Evolutionary conservation across 1,284 basidiomycete genomes (phyloP), one percentile per base, ranked within the genome.

Genomic region (Pseudozyma flocculosa): DNA sequence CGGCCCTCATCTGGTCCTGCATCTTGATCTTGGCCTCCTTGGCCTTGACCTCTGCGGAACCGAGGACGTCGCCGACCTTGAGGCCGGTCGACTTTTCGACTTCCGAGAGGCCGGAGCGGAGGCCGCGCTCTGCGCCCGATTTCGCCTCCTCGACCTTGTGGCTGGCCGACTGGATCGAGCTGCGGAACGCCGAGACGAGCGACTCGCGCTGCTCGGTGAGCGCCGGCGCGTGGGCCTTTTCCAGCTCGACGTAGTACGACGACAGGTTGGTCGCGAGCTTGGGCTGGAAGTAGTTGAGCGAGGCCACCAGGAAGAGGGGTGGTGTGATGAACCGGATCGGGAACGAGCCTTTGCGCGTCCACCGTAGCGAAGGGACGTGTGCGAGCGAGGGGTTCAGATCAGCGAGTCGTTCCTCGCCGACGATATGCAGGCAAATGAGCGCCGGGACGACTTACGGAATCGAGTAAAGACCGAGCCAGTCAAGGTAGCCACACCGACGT

Each of bases 381-480:
- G 24, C n/a, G n/a, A n/a, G n/a, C n/a, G n/a, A n/a, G n/a, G n/a
- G n/a, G n/a, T n/a, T n/a, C n/a, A n/a, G n/a, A n/a, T n/a, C n/a
- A n/a, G n/a, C n/a, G n/a, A n/a, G n/a, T n/a, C n/a, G n/a, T n/a
- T n/a, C n/a, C n/a, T n/a, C n/a, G n/a, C n/a, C n/a, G n/a, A n/a
- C n/a, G n/a, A n/a, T n/a, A n/a, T n/a, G n/a, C n/a, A n/a, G n/a
- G n/a, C n/a, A n/a, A n/a, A n/a, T n/a, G n/a, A n/a, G n/a, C n/a
- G n/a, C n/a, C n/a, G n/a, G 24, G 45, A 34, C 21, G 5, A 70
- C 78, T 72, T 62, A 70, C 92, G 86, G 61, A 87, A 88, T 37
- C 92, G 87, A 0, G 88, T 85, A 50, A 95, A 78, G 67, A 96
- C 87, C 50, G 89, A 90, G 1, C 88, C 89, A 0, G 89, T 88